These are phyloP conservation scores for Claviceps arundinis DNA, from an alignment of 2,329 filamentous ascomycete species.

Conservation along the genomic window DNA sequence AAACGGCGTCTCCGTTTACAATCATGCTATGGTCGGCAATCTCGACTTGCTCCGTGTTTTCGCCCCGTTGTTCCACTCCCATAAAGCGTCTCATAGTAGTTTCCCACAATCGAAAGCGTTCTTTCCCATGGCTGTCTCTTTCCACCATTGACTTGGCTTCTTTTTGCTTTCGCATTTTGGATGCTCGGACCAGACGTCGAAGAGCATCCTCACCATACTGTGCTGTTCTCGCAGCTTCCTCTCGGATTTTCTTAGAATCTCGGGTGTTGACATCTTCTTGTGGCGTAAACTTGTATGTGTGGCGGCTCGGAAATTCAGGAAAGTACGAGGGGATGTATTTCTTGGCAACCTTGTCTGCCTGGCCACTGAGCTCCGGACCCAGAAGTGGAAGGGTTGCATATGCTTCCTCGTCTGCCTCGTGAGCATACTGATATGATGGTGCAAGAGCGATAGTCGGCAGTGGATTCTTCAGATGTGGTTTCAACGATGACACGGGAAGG, in stretches of 20 bases:
- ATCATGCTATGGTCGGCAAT: conserved; percentile 52
- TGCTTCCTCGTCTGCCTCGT: conserved; percentile 25
- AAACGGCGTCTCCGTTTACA: conserved; percentile 42
- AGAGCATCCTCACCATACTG: conserved; percentile 51
- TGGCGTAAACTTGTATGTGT: conserved; percentile 49
- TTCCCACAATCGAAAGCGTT: conserved; percentile 49
- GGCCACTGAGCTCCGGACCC: conserved; percentile 44
- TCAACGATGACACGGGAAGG: conserved; percentile 35
- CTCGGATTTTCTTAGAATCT: conserved; percentile 44
- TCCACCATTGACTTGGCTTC: conserved; percentile 45
- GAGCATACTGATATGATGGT: conserved; percentile 25
- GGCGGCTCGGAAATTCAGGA: conserved; percentile 49
- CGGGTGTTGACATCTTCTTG: conserved; percentile 31
- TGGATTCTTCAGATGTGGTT: conserved; percentile 43
- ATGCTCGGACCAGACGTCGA: conserved; percentile 44
- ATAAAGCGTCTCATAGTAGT: conserved; percentile 45
- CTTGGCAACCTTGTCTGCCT: conserved; percentile 40
- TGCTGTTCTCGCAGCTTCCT: conserved; percentile 45
- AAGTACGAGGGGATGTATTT: conserved; percentile 45
- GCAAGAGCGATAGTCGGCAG: conserved; percentile 26
- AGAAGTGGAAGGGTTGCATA: conserved; percentile 31
- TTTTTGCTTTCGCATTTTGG: conserved; percentile 52
- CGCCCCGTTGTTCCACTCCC: conserved; percentile 16
- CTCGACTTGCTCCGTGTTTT: conserved; percentile 29
- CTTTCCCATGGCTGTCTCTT: conserved; percentile 36